Evolutionary conservation across 83 land plant genomes (phyloP).

Genomic region (Diphasiastrum complanatum): DNA sequence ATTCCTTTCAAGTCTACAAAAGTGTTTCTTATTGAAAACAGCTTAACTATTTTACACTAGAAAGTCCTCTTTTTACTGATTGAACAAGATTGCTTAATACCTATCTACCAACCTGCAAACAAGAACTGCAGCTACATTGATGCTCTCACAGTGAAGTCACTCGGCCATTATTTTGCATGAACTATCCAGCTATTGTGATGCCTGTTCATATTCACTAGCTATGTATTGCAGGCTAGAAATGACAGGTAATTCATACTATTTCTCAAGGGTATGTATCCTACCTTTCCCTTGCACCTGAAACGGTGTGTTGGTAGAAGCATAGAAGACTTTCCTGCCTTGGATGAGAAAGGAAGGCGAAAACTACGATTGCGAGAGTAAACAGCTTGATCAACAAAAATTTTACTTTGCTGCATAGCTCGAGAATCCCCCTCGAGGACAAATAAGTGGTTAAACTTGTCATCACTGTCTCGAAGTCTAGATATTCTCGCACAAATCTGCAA

Average conservation of each 20-base stretch:
- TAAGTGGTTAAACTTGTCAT: slow-evolving; percentile 37
- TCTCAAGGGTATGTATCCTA: slow-evolving; percentile 19
- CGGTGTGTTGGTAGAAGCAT: slow-evolving; percentile 78
- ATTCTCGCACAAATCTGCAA: slow-evolving; percentile 69
- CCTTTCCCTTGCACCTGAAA: slow-evolving; percentile 68
- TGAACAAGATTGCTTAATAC: no score
- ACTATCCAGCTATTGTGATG: no score
- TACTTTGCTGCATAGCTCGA: slow-evolving; percentile 22
- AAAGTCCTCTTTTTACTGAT: no score
- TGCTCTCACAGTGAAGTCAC: no score
- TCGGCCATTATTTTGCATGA: no score
- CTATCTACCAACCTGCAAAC: no score
- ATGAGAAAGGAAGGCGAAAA: slow-evolving; percentile 80
- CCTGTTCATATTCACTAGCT: no score
- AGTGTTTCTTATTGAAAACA: no score
- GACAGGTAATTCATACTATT: background rate
- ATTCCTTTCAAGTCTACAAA: no score
- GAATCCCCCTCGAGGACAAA: slow-evolving; percentile 60
- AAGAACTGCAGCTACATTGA: no score
- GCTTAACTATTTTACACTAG: no score
- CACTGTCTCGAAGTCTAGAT: slow-evolving; percentile 28
- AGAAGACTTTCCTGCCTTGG: slow-evolving; percentile 89
- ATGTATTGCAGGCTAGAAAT: no score
- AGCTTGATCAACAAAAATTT: slow-evolving; percentile 74
- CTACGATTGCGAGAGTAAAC: slow-evolving; percentile 96